These are phyloP conservation scores for Pleurotus tuoliensis DNA, from an alignment of 768 basidiomycete genomes.

Conservation along the genomic window DNA sequence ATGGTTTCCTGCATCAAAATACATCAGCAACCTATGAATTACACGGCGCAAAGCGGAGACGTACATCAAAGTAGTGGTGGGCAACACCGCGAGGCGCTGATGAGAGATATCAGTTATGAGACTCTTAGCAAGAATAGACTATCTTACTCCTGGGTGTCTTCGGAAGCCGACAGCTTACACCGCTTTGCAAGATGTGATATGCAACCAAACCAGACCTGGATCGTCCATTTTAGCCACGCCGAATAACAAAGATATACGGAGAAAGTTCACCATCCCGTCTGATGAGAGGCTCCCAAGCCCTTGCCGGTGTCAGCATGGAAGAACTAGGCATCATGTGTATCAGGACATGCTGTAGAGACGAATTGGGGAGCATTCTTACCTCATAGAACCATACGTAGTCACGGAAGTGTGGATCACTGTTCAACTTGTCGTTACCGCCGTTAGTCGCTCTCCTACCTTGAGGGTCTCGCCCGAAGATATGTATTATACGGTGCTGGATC, in stretches of 20 bases:
- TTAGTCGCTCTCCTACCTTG: constrained; percentile 88
- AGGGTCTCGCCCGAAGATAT: constrained; percentile 92
- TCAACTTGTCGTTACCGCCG: constrained; percentile 82
- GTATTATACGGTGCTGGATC: constrained; percentile 98
- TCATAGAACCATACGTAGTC: constrained; percentile 98
- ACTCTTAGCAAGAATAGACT: not conserved
- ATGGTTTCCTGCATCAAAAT: constrained; percentile 58
- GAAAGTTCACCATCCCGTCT: constrained; percentile 83
- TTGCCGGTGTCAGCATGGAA: constrained; percentile 93
- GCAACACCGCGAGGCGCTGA: constrained; percentile 84
- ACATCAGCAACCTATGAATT: constrained; percentile 3
- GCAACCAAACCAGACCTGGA: constrained; percentile 84
- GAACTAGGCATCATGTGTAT: constrained; percentile 45
- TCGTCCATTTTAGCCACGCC: not conserved
- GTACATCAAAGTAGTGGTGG: constrained; percentile 91
- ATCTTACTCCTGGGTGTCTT: constrained; percentile 88
- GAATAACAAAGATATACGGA: not conserved
- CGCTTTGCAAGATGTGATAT: constrained; percentile 88
- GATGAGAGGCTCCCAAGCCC: constrained; percentile 95
- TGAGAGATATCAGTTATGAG: not conserved
- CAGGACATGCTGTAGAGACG: too few species aligned
- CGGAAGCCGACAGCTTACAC: constrained; percentile 83
- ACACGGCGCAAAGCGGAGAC: constrained; percentile 21
- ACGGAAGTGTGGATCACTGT: constrained; percentile 91
- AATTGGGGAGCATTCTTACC: constrained; percentile 32